Conservation (phyloP, 1,139 yeast species). For the Debaryomycetaceae sp. region DNA sequence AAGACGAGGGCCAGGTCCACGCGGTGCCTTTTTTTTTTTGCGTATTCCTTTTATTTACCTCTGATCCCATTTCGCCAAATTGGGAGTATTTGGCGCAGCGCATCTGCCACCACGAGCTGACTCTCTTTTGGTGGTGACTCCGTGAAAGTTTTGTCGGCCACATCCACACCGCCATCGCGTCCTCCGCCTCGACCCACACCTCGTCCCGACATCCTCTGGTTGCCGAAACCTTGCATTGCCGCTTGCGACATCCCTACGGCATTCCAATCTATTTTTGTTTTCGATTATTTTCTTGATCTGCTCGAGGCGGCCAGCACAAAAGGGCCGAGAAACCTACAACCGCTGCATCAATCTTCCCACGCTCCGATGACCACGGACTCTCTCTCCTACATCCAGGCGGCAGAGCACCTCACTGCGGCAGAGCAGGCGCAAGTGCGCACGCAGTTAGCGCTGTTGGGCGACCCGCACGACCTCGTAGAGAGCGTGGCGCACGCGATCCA, state of each 20-base stretch:
- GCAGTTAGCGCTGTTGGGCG: conserved; percentile 36
- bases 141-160: too few species aligned
- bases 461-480: conserved; percentile 36
- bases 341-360: neutral
- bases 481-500: conserved; percentile 49
- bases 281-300: neutral
- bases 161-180: too few species aligned
- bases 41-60: too few species aligned
- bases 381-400: conserved; percentile 5
- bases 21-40: too few species aligned
- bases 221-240: too few species aligned
- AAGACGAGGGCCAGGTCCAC: too few species aligned
- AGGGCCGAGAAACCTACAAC: neutral
- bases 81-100: conserved; percentile 4
- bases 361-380: conserved; percentile 7
- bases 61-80: conserved; percentile 7
- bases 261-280: conserved; percentile 1
- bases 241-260: too few species aligned
- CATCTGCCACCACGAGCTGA: too few species aligned
- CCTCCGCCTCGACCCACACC: too few species aligned
- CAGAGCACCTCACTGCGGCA: conserved; percentile 8
- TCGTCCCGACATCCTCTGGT: too few species aligned
- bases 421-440: conserved; percentile 27
- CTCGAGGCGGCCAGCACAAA: too few species aligned
- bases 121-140: too few species aligned